Base-by-base conservation (phyloP, 2,329 filamentous ascomycete species). In the Stemphylium lycopersici region DNA sequence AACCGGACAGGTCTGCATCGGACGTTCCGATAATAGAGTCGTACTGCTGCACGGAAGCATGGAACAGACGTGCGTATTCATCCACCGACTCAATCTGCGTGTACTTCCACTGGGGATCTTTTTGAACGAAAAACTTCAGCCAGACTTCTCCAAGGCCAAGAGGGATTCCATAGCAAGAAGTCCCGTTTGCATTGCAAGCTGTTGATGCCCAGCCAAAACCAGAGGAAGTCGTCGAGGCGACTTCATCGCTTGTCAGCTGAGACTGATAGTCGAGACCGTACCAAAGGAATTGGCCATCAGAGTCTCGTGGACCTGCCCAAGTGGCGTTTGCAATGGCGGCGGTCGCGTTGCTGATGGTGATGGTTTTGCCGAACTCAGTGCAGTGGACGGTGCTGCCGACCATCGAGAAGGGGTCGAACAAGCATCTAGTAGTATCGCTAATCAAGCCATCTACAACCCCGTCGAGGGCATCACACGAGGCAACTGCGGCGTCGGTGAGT, bases 391-490 rank as follows among this genome's bases (percentile, higher is more conserved):
- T 45, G 12, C 58, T 60, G 6, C 49, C 49, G 8, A 71, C 54
- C 12, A 62, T 29, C 2, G 49, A 34, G 29, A 45, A 56, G 34
- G 66, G 62, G 29, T 68, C 54, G 34, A 72, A 73, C 8, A 46
- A 12, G 53, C 70, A 74, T 1, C 31, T 13, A 2, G 62, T 60
- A 3, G 61, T 52, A 16, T 71, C 54, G 2, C 49, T 33, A 11
- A 71, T 55, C 20, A 71, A 55, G 12, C 56, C 59, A 33, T 68
- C 65, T 1, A 63, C 4, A 7, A 63, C 43, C 11, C 69, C 67
- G 31, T 73, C 70, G 0, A 58, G 42, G 2, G 15, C 33, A 24
- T 72, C 71, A 42, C 70, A 74, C 6, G 51, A 47, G 6, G 43
- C 48, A 8, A 72, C 45, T 1, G 59, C 63, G 6, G 55, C 61